These are phyloP conservation scores for Xylaria venustula DNA, from an alignment of 495 filamentous ascomycete species.

Conservation along the genomic window DNA sequence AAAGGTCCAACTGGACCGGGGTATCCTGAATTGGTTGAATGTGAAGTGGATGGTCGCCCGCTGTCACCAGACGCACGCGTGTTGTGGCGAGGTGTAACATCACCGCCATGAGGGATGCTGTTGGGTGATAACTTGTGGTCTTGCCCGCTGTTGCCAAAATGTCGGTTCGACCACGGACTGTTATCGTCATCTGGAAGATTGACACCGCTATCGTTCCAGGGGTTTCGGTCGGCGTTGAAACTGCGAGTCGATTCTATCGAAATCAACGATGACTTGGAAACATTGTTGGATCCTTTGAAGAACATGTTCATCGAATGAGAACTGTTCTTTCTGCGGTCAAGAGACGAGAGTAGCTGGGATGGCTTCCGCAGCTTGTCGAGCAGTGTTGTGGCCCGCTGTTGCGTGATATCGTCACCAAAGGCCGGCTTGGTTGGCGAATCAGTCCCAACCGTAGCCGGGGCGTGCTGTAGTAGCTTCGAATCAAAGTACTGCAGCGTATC, in stretches of 20 bases:
- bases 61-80: slow-evolving; percentile 81
- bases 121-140: slow-evolving; percentile 66
- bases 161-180: slow-evolving; percentile 62
- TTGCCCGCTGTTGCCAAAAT: slow-evolving; percentile 54
- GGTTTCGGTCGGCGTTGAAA: slow-evolving; percentile 83
- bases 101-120: slow-evolving; percentile 66
- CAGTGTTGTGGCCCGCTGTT: slow-evolving; percentile 78
- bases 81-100: slow-evolving; percentile 78
- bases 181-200: slow-evolving; percentile 84
- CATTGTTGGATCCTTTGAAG: slow-evolving; percentile 92
- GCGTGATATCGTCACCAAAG: slow-evolving; percentile 72
- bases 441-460: slow-evolving; percentile 69
- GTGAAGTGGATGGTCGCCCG: slow-evolving; percentile 88
- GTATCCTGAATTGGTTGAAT: slow-evolving; percentile 91
- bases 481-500: slow-evolving; percentile 95
- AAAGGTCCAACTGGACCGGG: slow-evolving; percentile 84
- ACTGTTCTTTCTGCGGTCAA: slow-evolving; percentile 90
- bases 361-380: slow-evolving; percentile 84
- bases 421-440: slow-evolving; percentile 79
- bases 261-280: slow-evolving; percentile 89
- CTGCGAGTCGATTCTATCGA: slow-evolving; percentile 90
- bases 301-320: slow-evolving; percentile 76
- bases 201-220: slow-evolving; percentile 95
- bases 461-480: slow-evolving; percentile 90
- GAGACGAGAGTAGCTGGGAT: slow-evolving; percentile 85